phyloP scores from a whole-genome alignment of 306 rosid genomes.

The Casuarina equisetifolia region DNA sequence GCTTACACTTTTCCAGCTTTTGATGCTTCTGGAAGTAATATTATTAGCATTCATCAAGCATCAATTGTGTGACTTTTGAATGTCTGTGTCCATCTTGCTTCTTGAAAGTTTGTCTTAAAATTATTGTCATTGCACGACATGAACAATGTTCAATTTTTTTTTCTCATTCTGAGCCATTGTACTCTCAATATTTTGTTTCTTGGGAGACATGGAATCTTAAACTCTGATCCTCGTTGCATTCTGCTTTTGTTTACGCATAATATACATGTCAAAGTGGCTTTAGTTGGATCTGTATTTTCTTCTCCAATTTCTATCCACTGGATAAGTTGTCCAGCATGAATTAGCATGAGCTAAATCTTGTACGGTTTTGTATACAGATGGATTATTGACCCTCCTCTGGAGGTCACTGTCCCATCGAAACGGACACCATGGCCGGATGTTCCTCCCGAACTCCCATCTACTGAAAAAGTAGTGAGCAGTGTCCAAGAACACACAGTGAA shows the following conservation, averaged over 20 bases:
- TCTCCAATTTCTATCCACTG: neutral
- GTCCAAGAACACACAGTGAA: constrained; percentile 49
- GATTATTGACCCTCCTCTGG: constrained; percentile 91
- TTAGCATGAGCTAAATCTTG: neutral
- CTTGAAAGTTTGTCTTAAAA: neutral
- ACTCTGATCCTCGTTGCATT: neutral
- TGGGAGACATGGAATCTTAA: neutral
- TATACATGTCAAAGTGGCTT: neutral
- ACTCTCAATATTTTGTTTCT: neutral
- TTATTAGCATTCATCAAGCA: neutral
- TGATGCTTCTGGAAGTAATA: neutral
- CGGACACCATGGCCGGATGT: constrained; percentile 95
- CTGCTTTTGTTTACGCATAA: neutral
- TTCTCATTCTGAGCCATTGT: neutral
- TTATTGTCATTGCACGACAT: neutral
- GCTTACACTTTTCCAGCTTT: neutral
- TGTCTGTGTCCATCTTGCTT: neutral
- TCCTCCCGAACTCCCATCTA: constrained; percentile 86
- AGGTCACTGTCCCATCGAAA: constrained; percentile 83
- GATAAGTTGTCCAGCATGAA: neutral
- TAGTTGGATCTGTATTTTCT: neutral
- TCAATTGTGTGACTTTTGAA: neutral
- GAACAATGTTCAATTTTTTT: neutral
- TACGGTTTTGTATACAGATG: constrained; percentile 53
- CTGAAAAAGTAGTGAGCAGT: constrained; percentile 40